Conservation (phyloP, 2,329 filamentous ascomycete species). For the Fusarium verrucosum region DNA sequence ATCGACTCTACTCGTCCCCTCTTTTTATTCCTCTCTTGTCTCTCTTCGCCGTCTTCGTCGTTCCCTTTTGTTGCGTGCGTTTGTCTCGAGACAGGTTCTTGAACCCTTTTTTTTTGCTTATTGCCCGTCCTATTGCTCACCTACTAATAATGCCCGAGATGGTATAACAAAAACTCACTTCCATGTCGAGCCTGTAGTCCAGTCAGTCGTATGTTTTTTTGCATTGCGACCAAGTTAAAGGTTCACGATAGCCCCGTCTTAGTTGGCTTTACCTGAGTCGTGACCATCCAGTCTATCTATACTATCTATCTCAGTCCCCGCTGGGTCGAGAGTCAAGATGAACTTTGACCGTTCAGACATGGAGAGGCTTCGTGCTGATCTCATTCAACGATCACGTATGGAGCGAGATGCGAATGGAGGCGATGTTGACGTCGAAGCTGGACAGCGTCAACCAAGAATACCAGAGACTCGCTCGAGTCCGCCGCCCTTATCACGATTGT, state of each 20-base stretch:
- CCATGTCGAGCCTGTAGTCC: slow-evolving; percentile 18
- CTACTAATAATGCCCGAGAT: slow-evolving; percentile 28
- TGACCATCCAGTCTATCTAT: slow-evolving; percentile 13
- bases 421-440: slow-evolving; percentile 25
- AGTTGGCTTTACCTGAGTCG: slow-evolving; percentile 29
- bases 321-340: slow-evolving; percentile 34
- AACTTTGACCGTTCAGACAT: slow-evolving; percentile 37
- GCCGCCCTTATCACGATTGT: slow-evolving; percentile 30
- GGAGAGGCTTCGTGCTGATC: slow-evolving; percentile 48
- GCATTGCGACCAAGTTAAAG: slow-evolving; percentile 12
- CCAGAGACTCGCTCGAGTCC: slow-evolving; percentile 9
- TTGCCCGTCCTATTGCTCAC: not conserved
- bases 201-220: slow-evolving; percentile 13
- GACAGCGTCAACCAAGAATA: slow-evolving; percentile 9
- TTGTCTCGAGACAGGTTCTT: slow-evolving; percentile 30
- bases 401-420: slow-evolving; percentile 38
- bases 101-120: slow-evolving; percentile 17
- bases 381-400: slow-evolving; percentile 46
- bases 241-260: slow-evolving; percentile 23
- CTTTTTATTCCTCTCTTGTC: slow-evolving; percentile 33
- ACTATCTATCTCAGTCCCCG: slow-evolving; percentile 2
- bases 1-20: slow-evolving; percentile 24
- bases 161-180: slow-evolving; percentile 12
- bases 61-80: slow-evolving; percentile 11
- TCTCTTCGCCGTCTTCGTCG: slow-evolving; percentile 26